Evolutionary conservation across 1,139 yeast species (phyloP), one percentile per base, ranked within the genome.

Genomic region (Candida mesenterica): DNA sequence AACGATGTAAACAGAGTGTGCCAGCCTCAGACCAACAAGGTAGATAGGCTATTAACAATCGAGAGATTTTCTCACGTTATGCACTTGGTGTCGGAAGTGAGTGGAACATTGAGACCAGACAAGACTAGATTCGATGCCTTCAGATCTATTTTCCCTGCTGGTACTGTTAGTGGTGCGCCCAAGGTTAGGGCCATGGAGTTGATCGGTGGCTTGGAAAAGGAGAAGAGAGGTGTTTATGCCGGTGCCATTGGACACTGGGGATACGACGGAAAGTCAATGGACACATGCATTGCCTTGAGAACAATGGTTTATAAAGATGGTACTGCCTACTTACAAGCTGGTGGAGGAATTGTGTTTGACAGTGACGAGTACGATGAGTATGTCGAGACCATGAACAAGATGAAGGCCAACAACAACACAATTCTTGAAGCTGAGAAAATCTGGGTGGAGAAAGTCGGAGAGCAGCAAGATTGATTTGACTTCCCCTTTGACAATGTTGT

Each of bases 221-320:
- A 92, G 56, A 87, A 89, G 55, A 75, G 98, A 54, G 98, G 98
- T 29, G 90, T 90, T 10, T 92, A 92, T 56, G 98, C 98, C 1
- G 98, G 98, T 44, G 98, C 98, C 1, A 97, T 92, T n/a, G 98
- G 98, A 8, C 85, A 86, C 59, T 92, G 97, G 96, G 90, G 96
- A 1, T 92, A 89, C 57, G 96, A 88, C 53, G 88, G 94, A 13
- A 79, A 77, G 50, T 76, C 89, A 18, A 92, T 92, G 97, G 95
- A 92, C 56, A 92, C 97, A 1, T 92, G 98, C 64, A 92, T 92
- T 56, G 98, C 98, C 0, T 70, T 92, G 49, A 77, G 98, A 64
- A 92, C 98, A 1, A 92, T 92, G 97, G 92, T 92, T 28, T 85
- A 77, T 54, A 92, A 92, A 57, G 88, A 90, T 49, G 94, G 94